phyloP scores from a whole-genome alignment of 2,329 filamentous ascomycete species.

The Rhynchosporium agropyri region DNA sequence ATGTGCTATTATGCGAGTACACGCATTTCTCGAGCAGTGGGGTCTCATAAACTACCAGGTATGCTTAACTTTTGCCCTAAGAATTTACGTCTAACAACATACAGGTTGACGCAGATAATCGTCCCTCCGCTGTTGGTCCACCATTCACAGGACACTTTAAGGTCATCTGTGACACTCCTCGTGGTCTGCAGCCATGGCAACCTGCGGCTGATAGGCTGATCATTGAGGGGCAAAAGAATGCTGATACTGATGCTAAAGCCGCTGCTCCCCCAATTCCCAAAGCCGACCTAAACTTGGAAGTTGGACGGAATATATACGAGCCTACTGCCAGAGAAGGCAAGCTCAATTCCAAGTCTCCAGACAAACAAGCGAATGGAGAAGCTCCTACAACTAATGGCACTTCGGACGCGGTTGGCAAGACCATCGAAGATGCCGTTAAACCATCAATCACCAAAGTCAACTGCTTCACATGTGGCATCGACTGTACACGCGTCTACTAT shows the following conservation, averaged over 20 bases:
- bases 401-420: constrained; percentile 45
- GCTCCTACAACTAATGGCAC: constrained; percentile 66
- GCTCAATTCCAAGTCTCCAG: constrained; percentile 64
- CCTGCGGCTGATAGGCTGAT: constrained; percentile 77
- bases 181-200: constrained; percentile 93
- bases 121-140: constrained; percentile 92
- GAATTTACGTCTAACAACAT: constrained; percentile 25
- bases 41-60: constrained; percentile 99
- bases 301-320: constrained; percentile 95
- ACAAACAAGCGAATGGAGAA: constrained; percentile 75
- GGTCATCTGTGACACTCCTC: constrained; percentile 91
- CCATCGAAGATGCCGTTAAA: constrained; percentile 63
- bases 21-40: constrained; percentile 98
- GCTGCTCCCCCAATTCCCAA: constrained; percentile 68
- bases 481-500: constrained; percentile 76
- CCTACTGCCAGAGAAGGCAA: constrained; percentile 76
- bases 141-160: constrained; percentile 98
- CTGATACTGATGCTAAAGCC: constrained; percentile 55
- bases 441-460: constrained; percentile 69
- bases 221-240: constrained; percentile 60
- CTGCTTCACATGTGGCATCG: constrained; percentile 89
- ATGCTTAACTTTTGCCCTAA: constrained; percentile 35
- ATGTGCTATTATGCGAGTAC: constrained; percentile 98
- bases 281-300: constrained; percentile 84
- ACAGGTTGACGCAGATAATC: constrained; percentile 92